Percentiles rank a stretch among this genome's conserved stretches.
phyloP scores from a whole-genome alignment of 2,329 filamentous ascomycete genomes.

The Aureobasidium leucospermi region DNA sequence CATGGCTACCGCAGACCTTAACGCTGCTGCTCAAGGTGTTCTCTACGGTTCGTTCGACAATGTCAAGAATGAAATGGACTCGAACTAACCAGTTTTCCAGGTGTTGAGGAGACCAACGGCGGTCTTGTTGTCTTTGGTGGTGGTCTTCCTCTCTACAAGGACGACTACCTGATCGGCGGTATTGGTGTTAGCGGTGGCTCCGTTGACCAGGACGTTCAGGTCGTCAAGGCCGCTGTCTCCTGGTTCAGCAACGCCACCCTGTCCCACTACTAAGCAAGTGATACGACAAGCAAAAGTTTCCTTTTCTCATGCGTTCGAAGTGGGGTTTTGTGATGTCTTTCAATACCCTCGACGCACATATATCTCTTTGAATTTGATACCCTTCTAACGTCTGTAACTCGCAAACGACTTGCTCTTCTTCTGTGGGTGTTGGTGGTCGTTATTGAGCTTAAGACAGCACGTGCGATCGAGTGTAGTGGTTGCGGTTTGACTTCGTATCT shows the following conservation, averaged over 20 bases:
- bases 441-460: too few species aligned
- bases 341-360: background rate
- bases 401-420: too few species aligned
- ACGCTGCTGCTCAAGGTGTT: slow-evolving; percentile 19
- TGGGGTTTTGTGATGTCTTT: background rate
- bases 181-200: slow-evolving; percentile 25
- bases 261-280: background rate
- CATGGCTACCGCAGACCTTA: slow-evolving; percentile 21
- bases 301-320: background rate
- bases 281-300: background rate
- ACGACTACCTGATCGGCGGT: slow-evolving; percentile 23
- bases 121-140: slow-evolving; percentile 25
- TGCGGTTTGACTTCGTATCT: background rate
- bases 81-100: slow-evolving; percentile 15
- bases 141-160: slow-evolving; percentile 22
- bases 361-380: background rate
- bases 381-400: background rate
- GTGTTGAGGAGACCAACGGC: slow-evolving; percentile 24
- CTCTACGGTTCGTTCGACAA: background rate
- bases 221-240: slow-evolving; percentile 13
- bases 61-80: background rate
- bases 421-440: too few species aligned
- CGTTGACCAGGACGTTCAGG: slow-evolving; percentile 22
- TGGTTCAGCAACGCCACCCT: slow-evolving; percentile 5
- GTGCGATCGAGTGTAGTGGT: too few species aligned